These are phyloP conservation scores for Sarocladium oryzae DNA, from an alignment of 2,329 filamentous ascomycete species.

Conservation along the genomic window DNA sequence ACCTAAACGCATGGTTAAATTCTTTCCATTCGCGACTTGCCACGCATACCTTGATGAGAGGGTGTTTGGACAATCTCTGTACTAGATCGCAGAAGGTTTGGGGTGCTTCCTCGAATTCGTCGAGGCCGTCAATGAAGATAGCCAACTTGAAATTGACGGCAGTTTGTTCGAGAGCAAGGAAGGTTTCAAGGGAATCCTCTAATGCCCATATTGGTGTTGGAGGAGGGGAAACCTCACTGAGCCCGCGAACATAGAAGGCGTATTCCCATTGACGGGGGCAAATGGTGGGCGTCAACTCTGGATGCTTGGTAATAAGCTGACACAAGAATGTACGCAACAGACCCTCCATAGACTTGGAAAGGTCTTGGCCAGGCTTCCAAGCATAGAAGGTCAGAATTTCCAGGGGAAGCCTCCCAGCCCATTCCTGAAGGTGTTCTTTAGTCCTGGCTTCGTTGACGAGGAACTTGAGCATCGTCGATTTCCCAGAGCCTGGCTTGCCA, in stretches of 20 bases:
- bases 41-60: constrained; percentile 22
- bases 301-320: constrained; percentile 25
- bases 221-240: background rate
- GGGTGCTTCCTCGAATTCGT: constrained; percentile 16
- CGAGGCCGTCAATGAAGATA: constrained; percentile 20
- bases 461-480: constrained; percentile 35
- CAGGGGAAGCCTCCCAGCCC: constrained; percentile 19
- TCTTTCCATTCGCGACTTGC: constrained; percentile 22
- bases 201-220: background rate
- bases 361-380: constrained; percentile 22
- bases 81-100: constrained; percentile 11
- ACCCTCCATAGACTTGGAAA: constrained; percentile 28
- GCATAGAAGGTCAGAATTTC: constrained; percentile 27
- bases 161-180: background rate
- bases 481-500: constrained; percentile 35
- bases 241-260: background rate
- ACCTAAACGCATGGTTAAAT: constrained; percentile 10
- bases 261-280: background rate
- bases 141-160: background rate
- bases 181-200: background rate
- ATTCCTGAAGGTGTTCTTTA: constrained; percentile 15
- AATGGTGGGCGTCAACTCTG: constrained; percentile 13
- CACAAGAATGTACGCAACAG: constrained; percentile 15
- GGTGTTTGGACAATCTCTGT: background rate
- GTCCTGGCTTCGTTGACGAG: constrained; percentile 18